These are phyloP conservation scores for Talaromyces funiculosus DNA, from an alignment of 2,329 filamentous ascomycete genomes.

Conservation along the genomic window DNA sequence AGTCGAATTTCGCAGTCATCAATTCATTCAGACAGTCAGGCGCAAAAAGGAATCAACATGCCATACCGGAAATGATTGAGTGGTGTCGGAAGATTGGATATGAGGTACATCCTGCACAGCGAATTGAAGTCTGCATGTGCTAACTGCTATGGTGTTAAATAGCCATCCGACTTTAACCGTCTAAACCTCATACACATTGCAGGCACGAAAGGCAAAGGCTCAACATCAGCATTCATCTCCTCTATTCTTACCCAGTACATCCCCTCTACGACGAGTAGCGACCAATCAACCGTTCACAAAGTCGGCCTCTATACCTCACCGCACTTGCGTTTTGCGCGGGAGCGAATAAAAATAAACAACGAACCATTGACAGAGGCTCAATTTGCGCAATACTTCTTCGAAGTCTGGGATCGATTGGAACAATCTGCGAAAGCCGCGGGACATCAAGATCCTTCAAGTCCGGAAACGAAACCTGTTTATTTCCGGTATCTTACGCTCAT, in stretches of 20 bases:
- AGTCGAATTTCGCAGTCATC: constrained; percentile 72
- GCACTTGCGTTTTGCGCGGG: constrained; percentile 74
- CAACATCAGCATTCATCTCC: constrained; percentile 76
- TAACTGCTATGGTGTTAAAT: constrained; percentile 1
- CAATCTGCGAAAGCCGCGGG: constrained; percentile 49
- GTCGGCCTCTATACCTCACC: constrained; percentile 81
- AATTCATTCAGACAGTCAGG: constrained; percentile 73
- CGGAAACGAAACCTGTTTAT: constrained; percentile 72
- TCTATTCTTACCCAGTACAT: constrained; percentile 65
- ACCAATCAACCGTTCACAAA: constrained; percentile 42
- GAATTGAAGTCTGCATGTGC: not conserved
- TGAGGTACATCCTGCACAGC: constrained; percentile 48
- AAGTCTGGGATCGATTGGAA: constrained; percentile 69
- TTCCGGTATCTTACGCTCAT: constrained; percentile 88
- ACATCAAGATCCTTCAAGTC: constrained; percentile 42
- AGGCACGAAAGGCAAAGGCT: constrained; percentile 92
- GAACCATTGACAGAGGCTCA: constrained; percentile 59
- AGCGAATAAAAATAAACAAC: constrained; percentile 78
- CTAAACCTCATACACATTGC: constrained; percentile 73
- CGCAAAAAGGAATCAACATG: constrained; percentile 63
- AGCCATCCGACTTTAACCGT: constrained; percentile 57
- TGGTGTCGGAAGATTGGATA: constrained; percentile 75
- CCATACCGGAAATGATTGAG: constrained; percentile 74
- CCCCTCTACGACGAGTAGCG: constrained; percentile 22
- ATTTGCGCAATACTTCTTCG: constrained; percentile 76